Conservation (phyloP, 768 basidiomycete species). For the Brasilioporus rufonigricans region DNA sequence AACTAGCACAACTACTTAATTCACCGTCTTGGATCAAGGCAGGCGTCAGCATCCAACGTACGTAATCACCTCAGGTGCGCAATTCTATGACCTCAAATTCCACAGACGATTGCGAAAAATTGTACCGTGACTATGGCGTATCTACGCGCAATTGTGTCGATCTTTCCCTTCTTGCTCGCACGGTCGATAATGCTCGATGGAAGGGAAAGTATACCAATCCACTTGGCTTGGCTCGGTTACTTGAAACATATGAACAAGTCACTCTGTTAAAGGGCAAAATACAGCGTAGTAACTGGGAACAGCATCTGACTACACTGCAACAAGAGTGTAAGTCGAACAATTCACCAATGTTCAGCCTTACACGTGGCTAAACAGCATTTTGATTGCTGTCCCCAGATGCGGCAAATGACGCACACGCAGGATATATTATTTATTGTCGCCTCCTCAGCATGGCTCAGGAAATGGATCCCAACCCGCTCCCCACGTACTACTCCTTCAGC, state of each 20-base stretch:
- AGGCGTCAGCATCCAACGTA: slow-evolving; percentile 75
- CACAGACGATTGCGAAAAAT: slow-evolving; percentile 65
- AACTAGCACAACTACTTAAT: slow-evolving; percentile 50
- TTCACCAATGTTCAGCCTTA: neutral
- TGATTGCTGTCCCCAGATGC: slow-evolving; percentile 48
- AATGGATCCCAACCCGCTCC: slow-evolving; percentile 32
- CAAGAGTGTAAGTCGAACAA: slow-evolving; percentile 52
- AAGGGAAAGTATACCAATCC: slow-evolving; percentile 61
- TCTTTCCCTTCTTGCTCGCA: slow-evolving; percentile 64
- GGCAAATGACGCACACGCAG: slow-evolving; percentile 69
- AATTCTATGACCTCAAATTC: neutral
- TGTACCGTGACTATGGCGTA: slow-evolving; percentile 46
- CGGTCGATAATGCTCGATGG: slow-evolving; percentile 70
- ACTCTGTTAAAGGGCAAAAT: slow-evolving; percentile 56
- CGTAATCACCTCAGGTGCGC: slow-evolving; percentile 9
- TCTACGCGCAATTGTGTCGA: slow-evolving; percentile 58
- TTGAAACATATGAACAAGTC: slow-evolving; percentile 57
- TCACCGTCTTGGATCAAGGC: slow-evolving; percentile 58
- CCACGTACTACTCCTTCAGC: slow-evolving; percentile 58
- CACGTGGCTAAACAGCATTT: neutral
- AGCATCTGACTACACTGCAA: slow-evolving; percentile 41
- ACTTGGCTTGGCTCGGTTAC: slow-evolving; percentile 63
- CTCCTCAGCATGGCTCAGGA: slow-evolving; percentile 43
- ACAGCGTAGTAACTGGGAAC: slow-evolving; percentile 74
- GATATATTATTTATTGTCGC: slow-evolving; percentile 48